Conservation (phyloP, 768 basidiomycete species). For the Suillus clintonianus region DNA sequence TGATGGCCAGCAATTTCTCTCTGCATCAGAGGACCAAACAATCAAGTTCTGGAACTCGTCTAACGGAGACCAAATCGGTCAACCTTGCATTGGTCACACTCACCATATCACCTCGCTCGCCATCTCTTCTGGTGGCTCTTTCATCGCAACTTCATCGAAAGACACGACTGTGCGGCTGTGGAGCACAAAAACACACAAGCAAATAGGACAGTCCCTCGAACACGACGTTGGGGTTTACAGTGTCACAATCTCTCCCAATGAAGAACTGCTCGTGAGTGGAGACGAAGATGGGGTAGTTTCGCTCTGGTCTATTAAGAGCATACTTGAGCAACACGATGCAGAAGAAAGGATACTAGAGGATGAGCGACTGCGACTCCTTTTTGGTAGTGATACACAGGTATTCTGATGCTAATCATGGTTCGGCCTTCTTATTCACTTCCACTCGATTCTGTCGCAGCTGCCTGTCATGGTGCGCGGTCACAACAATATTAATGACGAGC, state of each 20-base stretch:
- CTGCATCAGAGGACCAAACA: not conserved
- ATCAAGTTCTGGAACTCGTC: not conserved
- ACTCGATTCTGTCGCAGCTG: not conserved
- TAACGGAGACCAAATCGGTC: not conserved
- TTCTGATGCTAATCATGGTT: no score
- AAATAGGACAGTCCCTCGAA: not conserved
- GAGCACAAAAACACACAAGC: conserved; percentile 3
- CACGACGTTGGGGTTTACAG: not conserved
- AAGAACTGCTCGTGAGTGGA: conserved; percentile 6
- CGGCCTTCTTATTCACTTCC: not conserved
- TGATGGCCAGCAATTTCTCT: not conserved
- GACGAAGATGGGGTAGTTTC: conserved; percentile 6
- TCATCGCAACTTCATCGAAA: conserved; percentile 29
- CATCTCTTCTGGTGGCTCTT: conserved; percentile 26
- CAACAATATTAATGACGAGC: not conserved
- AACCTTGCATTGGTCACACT: conserved; percentile 12
- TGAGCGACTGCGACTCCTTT: not conserved
- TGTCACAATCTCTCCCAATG: not conserved
- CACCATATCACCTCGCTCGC: conserved; percentile 25
- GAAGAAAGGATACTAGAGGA: not conserved
- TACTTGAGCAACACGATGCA: not conserved
- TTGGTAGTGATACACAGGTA: no score
- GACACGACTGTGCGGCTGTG: conserved; percentile 31
- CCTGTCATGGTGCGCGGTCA: not conserved
- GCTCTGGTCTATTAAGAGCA: not conserved